phyloP scores from a whole-genome alignment of 257 asterid species.

The Gentiana straminea region DNA sequence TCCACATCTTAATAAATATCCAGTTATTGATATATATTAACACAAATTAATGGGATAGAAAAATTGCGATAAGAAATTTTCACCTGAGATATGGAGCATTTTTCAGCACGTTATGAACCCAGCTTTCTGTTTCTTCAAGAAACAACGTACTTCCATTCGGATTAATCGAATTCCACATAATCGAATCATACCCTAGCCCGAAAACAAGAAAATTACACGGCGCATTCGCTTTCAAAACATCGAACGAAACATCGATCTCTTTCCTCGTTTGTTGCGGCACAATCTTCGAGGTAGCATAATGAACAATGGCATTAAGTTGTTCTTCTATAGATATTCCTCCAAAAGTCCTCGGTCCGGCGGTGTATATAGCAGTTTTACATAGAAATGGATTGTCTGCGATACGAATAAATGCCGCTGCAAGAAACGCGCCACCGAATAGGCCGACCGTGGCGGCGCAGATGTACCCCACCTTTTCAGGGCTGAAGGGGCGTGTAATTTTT shows the following conservation, averaged over 20 bases:
- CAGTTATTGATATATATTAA: no score
- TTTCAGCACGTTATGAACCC: constrained; percentile 49
- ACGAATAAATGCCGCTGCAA: constrained; percentile 11
- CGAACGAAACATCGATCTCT: constrained; percentile 20
- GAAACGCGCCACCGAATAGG: constrained; percentile 30
- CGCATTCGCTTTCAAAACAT: constrained; percentile 26
- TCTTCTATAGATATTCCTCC: constrained; percentile 1
- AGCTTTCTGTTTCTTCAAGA: constrained; percentile 73
- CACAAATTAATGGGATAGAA: no score
- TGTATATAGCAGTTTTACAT: constrained; percentile 3
- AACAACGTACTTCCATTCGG: constrained; percentile 63
- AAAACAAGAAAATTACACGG: constrained; percentile 68
- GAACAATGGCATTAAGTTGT: constrained; percentile 19
- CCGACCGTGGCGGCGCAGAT: constrained; percentile 19
- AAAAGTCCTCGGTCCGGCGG: neutral
- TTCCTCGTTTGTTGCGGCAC: constrained; percentile 22
- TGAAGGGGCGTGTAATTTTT: no score
- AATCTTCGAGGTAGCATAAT: constrained; percentile 23
- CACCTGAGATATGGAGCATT: constrained; percentile 37
- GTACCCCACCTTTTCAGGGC: no score
- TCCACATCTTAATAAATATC: no score
- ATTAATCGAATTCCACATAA: constrained; percentile 77
- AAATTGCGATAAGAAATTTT: no score
- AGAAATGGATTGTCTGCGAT: constrained; percentile 9
- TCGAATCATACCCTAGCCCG: constrained; percentile 77